phyloP scores from a whole-genome alignment of 2,329 filamentous ascomycete species.

The Parasarocladium wereldwijsianum region DNA sequence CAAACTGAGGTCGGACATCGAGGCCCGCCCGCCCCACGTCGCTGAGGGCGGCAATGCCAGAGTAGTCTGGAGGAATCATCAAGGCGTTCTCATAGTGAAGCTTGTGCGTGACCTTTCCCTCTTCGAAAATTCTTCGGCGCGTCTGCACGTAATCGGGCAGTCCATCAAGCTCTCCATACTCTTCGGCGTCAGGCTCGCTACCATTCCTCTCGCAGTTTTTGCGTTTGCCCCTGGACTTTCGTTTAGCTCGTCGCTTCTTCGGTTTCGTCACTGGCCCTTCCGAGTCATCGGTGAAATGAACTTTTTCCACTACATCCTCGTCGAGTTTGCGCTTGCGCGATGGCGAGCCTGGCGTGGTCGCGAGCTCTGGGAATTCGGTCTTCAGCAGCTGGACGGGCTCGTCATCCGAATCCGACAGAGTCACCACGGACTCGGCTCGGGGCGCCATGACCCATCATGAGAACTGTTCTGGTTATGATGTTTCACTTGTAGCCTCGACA shows the following conservation, averaged over 20 bases:
- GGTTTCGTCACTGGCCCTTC: conserved; percentile 42
- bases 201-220: conserved; percentile 10
- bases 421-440: no score
- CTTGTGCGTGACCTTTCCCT: conserved; percentile 37
- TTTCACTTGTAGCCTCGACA: no score
- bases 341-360: no score
- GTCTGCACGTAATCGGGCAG: conserved; percentile 61
- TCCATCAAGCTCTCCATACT: conserved; percentile 31
- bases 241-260: conserved; percentile 21
- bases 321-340: conserved; percentile 27
- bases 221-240: conserved; percentile 16
- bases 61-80: conserved; percentile 62
- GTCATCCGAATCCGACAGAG: no score
- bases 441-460: no score
- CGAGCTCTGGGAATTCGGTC: no score
- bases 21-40: conserved; percentile 19
- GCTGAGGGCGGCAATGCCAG: conserved; percentile 56
- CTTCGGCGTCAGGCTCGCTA: conserved; percentile 21
- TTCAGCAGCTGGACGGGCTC: no score
- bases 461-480: no score
- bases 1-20: conserved; percentile 56
- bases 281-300: conserved; percentile 44
- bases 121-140: conserved; percentile 57
- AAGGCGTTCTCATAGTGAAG: conserved; percentile 53
- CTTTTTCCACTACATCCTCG: conserved; percentile 24